Base-by-base conservation (phyloP, 163 green algal species). In the Coccomyxa subellipsoidea region DNA sequence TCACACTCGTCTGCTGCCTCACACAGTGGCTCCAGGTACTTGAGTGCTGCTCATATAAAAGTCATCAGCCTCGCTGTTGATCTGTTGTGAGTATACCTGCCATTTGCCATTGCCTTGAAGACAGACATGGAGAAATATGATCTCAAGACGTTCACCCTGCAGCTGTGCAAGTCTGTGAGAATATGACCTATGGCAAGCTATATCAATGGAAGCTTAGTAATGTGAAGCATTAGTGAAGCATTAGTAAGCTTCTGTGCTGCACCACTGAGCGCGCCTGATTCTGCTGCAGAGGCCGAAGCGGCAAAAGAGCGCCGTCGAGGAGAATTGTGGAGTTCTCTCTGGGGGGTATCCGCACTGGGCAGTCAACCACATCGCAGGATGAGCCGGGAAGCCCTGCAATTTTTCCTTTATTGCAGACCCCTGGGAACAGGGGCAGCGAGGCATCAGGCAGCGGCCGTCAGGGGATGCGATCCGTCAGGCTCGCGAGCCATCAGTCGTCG, bases 301-400 rank as follows among this genome's bases (percentile, higher is more conserved):
- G 66, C 31, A 73, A 23, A 23, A 73, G 32, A 73, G 66, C 66
- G 8, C 66, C 66, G 32, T 18, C 66, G 18, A 32, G 66, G 27
- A 73, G 66, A 73, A 73, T 73, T 35, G 66, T 73, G 7, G 66
- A 73, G 66, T 73, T 73, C 8, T 36, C 29, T 18, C 66, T 73
- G 66, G 66, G 66, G 10, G 66, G 29, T 12, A 34, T 59, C 5
- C 47, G 47, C 1, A 59, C 47, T 8, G 47, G 47, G 47, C 47
- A 59, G 47, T 59, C 47, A 7, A 27, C 47, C 47, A 59, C 47
- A 59, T 59, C 47, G 47, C 47, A 59, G 47, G 47, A 59, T 59
- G 47, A 59, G 47, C 47, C 47, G 2, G 47, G 47, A 12, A 59
- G 47, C 47, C 47, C 47, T 7, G 21, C 47, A 21, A 18, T 59